Evolutionary conservation across 768 basidiomycete species (phyloP).

Genomic region (Hortiboletus campestris): DNA sequence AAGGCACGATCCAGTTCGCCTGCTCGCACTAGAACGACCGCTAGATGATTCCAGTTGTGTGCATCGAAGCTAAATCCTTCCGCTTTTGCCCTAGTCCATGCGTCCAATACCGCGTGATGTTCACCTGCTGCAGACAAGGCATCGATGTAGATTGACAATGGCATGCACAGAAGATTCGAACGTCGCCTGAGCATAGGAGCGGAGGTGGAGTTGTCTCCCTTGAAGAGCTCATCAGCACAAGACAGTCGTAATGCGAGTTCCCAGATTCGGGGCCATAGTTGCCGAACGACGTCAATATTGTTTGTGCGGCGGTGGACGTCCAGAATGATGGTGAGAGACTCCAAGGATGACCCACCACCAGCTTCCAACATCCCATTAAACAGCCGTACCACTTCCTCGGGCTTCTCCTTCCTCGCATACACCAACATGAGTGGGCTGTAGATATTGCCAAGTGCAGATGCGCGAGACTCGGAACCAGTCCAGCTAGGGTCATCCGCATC

Average conservation of each 20-base stretch:
- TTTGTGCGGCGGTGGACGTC: slow-evolving; percentile 65
- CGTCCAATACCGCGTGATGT: slow-evolving; percentile 57
- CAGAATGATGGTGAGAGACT: slow-evolving; percentile 62
- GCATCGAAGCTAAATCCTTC: slow-evolving; percentile 78
- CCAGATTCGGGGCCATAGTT: slow-evolving; percentile 70
- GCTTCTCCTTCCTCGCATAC: slow-evolving; percentile 43
- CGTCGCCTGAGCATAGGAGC: slow-evolving; percentile 26
- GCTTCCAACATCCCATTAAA: slow-evolving; percentile 51
- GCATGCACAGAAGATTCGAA: slow-evolving; percentile 65
- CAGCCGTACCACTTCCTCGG: slow-evolving; percentile 56
- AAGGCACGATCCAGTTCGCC: slow-evolving; percentile 84
- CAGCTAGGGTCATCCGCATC: slow-evolving; percentile 37
- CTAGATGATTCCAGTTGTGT: slow-evolving; percentile 90
- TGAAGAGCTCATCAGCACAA: slow-evolving; percentile 33
- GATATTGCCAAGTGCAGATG: slow-evolving; percentile 50
- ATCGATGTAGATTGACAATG: slow-evolving; percentile 82
- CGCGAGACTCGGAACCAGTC: slow-evolving; percentile 39
- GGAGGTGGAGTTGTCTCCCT: slow-evolving; percentile 12
- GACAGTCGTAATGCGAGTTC: slow-evolving; percentile 50
- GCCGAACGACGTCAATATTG: slow-evolving; percentile 52
- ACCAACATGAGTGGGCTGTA: slow-evolving; percentile 60
- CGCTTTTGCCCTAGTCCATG: slow-evolving; percentile 64
- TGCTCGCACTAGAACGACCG: slow-evolving; percentile 70
- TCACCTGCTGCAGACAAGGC: slow-evolving; percentile 61
- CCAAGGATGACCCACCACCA: slow-evolving; percentile 58